Base-by-base conservation (phyloP, 2,329 filamentous ascomycete genomes). In the Hymenoscyphus albidus region DNA sequence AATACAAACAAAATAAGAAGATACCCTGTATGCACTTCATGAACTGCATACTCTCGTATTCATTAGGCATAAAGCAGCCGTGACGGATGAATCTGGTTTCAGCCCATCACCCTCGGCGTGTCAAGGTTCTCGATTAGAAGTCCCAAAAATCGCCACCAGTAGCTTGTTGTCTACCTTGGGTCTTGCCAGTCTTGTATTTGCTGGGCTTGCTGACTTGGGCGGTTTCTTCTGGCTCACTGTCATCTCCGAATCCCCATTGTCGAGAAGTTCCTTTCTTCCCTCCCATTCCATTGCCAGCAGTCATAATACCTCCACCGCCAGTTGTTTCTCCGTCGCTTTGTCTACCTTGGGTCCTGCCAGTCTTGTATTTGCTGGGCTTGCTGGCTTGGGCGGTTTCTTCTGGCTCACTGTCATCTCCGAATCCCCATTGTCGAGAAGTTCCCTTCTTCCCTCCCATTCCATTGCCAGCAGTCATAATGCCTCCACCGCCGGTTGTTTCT, bases 221-320 rank as follows among this genome's bases (percentile, higher is more conserved):
- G n/a, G 67, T 71, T 58, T 74, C 71, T 62, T 80, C 76, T 64
- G 80, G 78, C 31, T 81, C 81, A 38, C 81, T 82, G 57, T 81
- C 81, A 55, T 81, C 83, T 18, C 83, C 82, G 67, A 86, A 84
- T 59, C 82, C 79, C 86, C 87, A 90, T 71, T 80, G 76, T 40
- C 72, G 65, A 3, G 70, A 68, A 14, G 66, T 44, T 12, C 72
- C 70, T 62, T 73, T 74, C 61, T 71, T 71, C 12, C 70, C 71
- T 40, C 72, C 72, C 67, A 72, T 71, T 14, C 69, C 71, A 61
- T 73, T 69, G 42, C 71, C 70, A 39, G 64, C 71, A 32, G 68
- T 71, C 38, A 62, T 69, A 55, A 74, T 74, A 16, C 73, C 73
- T 13, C 2, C 35, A 7, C 35, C 35, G 9, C 35, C 35, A 7